Percentiles rank a stretch among this genome's conserved stretches.
Conservation (phyloP, 2,329 filamentous ascomycete genomes). For the Nannizziopsis arthrosporioides region DNA sequence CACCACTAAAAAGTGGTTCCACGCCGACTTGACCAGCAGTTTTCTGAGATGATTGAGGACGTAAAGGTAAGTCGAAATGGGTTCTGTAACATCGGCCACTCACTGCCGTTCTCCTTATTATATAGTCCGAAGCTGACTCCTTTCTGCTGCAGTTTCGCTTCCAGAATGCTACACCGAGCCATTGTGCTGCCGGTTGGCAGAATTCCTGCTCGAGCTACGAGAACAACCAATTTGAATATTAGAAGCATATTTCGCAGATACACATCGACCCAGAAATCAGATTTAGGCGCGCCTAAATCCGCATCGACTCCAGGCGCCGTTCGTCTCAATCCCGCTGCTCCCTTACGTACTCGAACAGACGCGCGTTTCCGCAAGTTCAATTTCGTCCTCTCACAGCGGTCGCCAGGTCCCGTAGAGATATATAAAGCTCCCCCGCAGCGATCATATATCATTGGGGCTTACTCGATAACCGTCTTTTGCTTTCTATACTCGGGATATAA, state of each 20-base stretch:
- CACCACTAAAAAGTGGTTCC: too few species aligned
- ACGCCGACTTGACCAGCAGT: too few species aligned
- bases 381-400: slow-evolving; percentile 41
- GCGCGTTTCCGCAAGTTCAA: slow-evolving; percentile 13
- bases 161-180: slow-evolving; percentile 1
- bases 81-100: too few species aligned
- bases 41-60: too few species aligned
- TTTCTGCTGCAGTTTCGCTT: not conserved
- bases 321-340: slow-evolving; percentile 7
- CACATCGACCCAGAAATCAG: not conserved
- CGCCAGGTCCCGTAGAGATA: slow-evolving; percentile 46
- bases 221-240: not conserved
- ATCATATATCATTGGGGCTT: slow-evolving; percentile 50
- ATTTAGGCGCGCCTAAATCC: slow-evolving; percentile 3
- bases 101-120: too few species aligned
- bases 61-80: too few species aligned
- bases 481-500: slow-evolving; percentile 42
- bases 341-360: not conserved
- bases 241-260: not conserved
- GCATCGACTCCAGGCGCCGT: not conserved
- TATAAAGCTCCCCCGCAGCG: slow-evolving; percentile 56
- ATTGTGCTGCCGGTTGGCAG: not conserved
- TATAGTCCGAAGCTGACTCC: too few species aligned
- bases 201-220: not conserved
- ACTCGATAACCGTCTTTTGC: slow-evolving; percentile 45